Conservation (phyloP, 345 rosid species). For the Pugionium cornutum region DNA sequence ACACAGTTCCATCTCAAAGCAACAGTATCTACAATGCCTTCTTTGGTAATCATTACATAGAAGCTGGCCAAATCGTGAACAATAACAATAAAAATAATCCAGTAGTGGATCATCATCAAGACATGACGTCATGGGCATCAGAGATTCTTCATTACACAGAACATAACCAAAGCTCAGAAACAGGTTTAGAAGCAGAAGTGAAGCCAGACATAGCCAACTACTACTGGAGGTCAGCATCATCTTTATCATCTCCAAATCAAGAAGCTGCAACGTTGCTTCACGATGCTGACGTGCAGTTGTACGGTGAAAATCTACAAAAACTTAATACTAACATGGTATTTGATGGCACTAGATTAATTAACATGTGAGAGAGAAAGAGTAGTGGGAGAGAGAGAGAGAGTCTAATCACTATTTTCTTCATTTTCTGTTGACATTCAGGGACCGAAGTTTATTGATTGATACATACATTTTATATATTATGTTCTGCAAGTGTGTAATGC, state of each 20-base stretch:
- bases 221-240: conserved; percentile 36
- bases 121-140: conserved; percentile 38
- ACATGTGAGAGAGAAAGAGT: too few relatives aligned
- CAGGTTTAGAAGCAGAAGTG: conserved; percentile 37
- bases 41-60: conserved; percentile 39
- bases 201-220: conserved; percentile 39
- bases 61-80: conserved; percentile 31
- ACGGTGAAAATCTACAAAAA: conserved; percentile 34
- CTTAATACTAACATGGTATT: conserved; percentile 26
- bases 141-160: conserved; percentile 38
- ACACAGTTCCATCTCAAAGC: conserved; percentile 35
- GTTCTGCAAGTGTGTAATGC: conserved; percentile 26
- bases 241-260: conserved; percentile 31
- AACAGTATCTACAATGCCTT: conserved; percentile 38
- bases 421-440: conserved; percentile 18
- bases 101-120: conserved; percentile 18
- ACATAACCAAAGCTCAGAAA: conserved; percentile 30
- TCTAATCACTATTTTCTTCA: conserved; percentile 13
- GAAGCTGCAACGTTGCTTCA: conserved; percentile 30
- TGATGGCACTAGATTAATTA: conserved; percentile 30
- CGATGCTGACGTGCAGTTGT: conserved; percentile 24
- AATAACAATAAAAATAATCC: conserved; percentile 6
- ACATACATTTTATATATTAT: conserved; percentile 11
- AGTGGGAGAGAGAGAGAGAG: conserved; percentile 10
- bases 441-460: conserved; percentile 23